Evolutionary conservation across 768 basidiomycete genomes (phyloP).

Genomic region (Tephrocybe sp.): DNA sequence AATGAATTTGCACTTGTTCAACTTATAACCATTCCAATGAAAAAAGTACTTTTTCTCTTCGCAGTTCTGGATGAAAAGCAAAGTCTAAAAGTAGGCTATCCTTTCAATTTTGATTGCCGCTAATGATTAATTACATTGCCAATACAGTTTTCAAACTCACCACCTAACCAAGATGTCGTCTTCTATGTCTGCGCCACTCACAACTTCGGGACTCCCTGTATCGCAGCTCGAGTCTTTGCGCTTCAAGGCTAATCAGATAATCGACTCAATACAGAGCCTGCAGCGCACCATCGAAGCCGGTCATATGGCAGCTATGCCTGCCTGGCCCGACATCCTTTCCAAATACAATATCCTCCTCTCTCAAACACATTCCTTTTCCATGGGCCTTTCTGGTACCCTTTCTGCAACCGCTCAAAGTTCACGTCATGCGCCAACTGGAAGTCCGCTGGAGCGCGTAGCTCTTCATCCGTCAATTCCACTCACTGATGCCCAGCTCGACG

Average conservation of each 20-base stretch:
- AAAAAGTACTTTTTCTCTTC: too few relatives aligned
- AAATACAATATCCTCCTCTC: slow-evolving; percentile 86
- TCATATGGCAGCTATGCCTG: slow-evolving; percentile 58
- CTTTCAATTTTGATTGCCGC: too few relatives aligned
- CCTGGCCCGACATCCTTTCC: slow-evolving; percentile 84
- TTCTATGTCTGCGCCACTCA: slow-evolving; percentile 4
- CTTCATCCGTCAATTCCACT: slow-evolving; percentile 60
- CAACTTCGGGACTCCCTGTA: slow-evolving; percentile 30
- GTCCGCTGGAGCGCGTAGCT: slow-evolving; percentile 63
- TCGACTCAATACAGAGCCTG: slow-evolving; percentile 69
- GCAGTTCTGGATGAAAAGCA: too few relatives aligned
- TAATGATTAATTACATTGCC: too few relatives aligned
- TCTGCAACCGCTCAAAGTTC: slow-evolving; percentile 5
- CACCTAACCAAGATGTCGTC: slow-evolving; percentile 1
- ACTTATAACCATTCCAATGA: too few relatives aligned
- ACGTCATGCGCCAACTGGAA: slow-evolving; percentile 22
- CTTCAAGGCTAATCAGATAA: slow-evolving; percentile 76
- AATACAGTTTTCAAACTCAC: background rate
- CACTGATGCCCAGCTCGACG: slow-evolving; percentile 67
- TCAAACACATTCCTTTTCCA: slow-evolving; percentile 77
- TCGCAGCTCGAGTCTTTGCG: slow-evolving; percentile 73
- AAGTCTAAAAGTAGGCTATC: too few relatives aligned
- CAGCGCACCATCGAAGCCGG: slow-evolving; percentile 62
- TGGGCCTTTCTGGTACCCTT: slow-evolving; percentile 29
- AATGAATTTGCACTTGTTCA: too few relatives aligned